Evolutionary conservation across 2,329 filamentous ascomycete species (phyloP), one percentile per base, ranked within the genome.

Genomic region (Nigrospora osmanthi): DNA sequence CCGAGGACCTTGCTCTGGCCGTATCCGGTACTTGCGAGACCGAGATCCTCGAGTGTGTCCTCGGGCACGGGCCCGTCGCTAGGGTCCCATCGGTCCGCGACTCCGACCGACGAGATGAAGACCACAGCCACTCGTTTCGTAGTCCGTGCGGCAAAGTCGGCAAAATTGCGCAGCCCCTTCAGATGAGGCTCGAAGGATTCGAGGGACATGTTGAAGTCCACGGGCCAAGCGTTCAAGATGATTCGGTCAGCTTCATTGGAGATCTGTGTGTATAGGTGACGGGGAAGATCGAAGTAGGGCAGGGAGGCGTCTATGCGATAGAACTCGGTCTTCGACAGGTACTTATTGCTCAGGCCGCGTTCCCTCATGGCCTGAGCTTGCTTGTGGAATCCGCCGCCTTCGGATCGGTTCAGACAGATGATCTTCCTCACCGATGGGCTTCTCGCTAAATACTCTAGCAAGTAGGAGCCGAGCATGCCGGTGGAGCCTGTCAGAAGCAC

Each of bases 201-300:
- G 11, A 78, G 48, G 0, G 67, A 58, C 17, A 76, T 67, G 54
- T 72, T 77, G 55, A 71, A 75, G 56, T 76, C 75, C 58, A 80
- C 76, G 0, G 70, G 71, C 70, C 73, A 78, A 6, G 74, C 73
- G 49, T 75, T 78, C 58, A 80, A 76, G 43, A 76, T 69, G 15
- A 78, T 59, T 11, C 66, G 65, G 43, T 75, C 71, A 0, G 65
- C 63, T 2, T 68, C 59, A 11, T 55, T 40, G 4, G 69, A 56
- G 0, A 75, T 54, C 2, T 63, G 54, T 35, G 60, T 34, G 57
- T 68, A 65, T 1, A 57, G 58, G 1, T 61, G 56, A 3, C 61
- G 51, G 7, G 41, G 47, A 0, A 84, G 63, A 0, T 77, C 78
- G 0, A 83, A 65, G 11, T 66, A 56, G 0, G 65, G 58, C 11